These are phyloP conservation scores for Fulvia fulva DNA, from an alignment of 2,329 filamentous ascomycete genomes.

Conservation along the genomic window DNA sequence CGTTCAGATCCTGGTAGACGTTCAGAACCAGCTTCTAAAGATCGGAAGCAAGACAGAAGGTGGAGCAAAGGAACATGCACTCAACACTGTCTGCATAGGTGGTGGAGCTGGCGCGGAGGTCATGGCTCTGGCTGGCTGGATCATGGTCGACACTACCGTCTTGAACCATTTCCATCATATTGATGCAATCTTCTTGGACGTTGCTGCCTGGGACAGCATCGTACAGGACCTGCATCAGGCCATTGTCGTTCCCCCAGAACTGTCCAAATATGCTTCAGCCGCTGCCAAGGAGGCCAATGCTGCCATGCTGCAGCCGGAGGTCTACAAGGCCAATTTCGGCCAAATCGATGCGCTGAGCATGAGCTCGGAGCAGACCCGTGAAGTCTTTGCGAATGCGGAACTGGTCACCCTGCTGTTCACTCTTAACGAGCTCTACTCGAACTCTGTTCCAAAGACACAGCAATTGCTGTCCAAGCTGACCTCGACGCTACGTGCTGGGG, in stretches of 20 bases:
- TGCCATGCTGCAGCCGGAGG: constrained; percentile 32
- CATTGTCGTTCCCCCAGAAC: constrained; percentile 49
- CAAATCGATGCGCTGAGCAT: constrained; percentile 50
- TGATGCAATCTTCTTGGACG: constrained; percentile 68
- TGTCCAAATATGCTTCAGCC: constrained; percentile 48
- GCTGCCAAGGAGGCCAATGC: constrained; percentile 41
- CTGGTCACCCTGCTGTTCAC: constrained; percentile 88
- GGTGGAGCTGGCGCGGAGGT: constrained; percentile 66
- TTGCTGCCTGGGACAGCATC: constrained; percentile 70
- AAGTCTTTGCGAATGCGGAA: constrained; percentile 30
- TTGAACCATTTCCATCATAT: constrained; percentile 19
- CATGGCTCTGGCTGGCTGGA: constrained; percentile 56
- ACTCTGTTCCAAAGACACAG: constrained; percentile 71
- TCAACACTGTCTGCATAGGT: constrained; percentile 55
- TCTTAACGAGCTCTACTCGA: constrained; percentile 87
- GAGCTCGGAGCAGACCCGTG: constrained; percentile 34
- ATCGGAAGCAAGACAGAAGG: background rate
- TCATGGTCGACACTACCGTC: constrained; percentile 21
- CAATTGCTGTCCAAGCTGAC: constrained; percentile 69
- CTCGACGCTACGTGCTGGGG: constrained; percentile 51
- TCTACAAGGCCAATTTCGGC: constrained; percentile 41
- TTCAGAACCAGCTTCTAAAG: constrained; percentile 24
- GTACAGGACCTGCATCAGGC: constrained; percentile 55
- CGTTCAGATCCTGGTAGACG: constrained; percentile 52
- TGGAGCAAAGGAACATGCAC: background rate